Percentiles rank a stretch among this genome's conserved stretches.
Conservation (phyloP, 2,329 filamentous ascomycete species). For the Aspergillus sp. region DNA sequence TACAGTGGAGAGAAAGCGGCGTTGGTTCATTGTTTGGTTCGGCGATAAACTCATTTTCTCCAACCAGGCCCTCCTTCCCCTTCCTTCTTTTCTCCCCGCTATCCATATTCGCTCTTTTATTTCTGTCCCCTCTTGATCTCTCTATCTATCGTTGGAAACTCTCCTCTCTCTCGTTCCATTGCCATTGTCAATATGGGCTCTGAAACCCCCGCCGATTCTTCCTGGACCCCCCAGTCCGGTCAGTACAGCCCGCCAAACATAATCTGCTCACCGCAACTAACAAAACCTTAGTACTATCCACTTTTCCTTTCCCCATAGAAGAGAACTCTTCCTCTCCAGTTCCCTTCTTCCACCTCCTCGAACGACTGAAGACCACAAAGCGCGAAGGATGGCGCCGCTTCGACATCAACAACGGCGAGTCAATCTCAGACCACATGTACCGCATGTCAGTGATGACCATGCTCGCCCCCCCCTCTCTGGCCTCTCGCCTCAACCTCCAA, state of each 20-base stretch:
- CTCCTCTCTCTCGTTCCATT: not conserved
- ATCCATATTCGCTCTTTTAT: not conserved
- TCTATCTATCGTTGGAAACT: not conserved
- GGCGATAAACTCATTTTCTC: not conserved
- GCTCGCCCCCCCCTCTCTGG: slow-evolving; percentile 76
- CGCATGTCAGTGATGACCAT: slow-evolving; percentile 97
- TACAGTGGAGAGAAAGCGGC: slow-evolving; percentile 7
- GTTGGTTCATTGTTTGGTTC: slow-evolving; percentile 11
- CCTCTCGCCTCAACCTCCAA: slow-evolving; percentile 69
- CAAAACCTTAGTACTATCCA: slow-evolving; percentile 57
- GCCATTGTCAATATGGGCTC: slow-evolving; percentile 28
- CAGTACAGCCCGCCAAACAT: slow-evolving; percentile 8
- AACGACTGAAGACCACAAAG: slow-evolving; percentile 93
- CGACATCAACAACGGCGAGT: slow-evolving; percentile 73
- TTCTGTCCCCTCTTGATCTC: slow-evolving; percentile 11
- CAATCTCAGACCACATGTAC: slow-evolving; percentile 98
- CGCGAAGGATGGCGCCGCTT: slow-evolving; percentile 95
- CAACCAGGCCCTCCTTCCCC: slow-evolving; percentile 5
- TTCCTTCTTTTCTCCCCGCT: slow-evolving; percentile 1
- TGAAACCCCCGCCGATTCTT: slow-evolving; percentile 24
- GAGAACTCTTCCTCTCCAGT: slow-evolving; percentile 71
- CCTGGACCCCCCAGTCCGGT: slow-evolving; percentile 40
- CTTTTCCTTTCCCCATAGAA: slow-evolving; percentile 60
- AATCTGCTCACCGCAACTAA: slow-evolving; percentile 5
- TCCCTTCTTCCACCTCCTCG: slow-evolving; percentile 91